These are phyloP conservation scores for Penicillium bialowiezense DNA, from an alignment of 495 filamentous ascomycete genomes.

Conservation along the genomic window DNA sequence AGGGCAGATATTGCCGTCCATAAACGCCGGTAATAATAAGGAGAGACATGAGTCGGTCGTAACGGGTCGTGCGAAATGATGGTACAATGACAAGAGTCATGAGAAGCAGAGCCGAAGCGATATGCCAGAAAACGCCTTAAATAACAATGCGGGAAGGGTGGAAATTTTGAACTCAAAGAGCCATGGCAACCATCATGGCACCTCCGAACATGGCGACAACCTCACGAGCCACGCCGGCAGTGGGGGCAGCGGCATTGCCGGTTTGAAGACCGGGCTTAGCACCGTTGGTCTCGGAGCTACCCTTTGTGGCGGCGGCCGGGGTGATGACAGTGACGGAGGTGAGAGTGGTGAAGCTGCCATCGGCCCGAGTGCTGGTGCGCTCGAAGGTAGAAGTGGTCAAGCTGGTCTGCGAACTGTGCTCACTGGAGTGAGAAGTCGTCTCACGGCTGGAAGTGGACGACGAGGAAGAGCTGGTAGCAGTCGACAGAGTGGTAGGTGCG, in stretches of 20 bases:
- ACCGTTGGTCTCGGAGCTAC: constrained; percentile 20
- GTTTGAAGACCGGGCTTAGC: constrained; percentile 44
- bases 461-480: constrained; percentile 40
- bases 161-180: constrained; percentile 22
- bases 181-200: constrained; percentile 39
- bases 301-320: constrained; percentile 21
- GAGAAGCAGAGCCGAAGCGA: constrained; percentile 13
- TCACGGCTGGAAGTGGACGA: constrained; percentile 12
- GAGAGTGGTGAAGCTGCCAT: constrained; percentile 54
- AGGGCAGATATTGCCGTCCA: background rate
- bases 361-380: constrained; percentile 65
- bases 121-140: constrained; percentile 10
- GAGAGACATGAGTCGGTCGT: constrained; percentile 20
- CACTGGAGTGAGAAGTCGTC: constrained; percentile 27
- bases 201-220: constrained; percentile 44
- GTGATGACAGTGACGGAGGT: constrained; percentile 48
- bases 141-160: background rate
- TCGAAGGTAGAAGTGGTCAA: constrained; percentile 35
- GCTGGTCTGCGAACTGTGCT: constrained; percentile 23
- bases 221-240: constrained; percentile 33
- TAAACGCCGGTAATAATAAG: constrained; percentile 14
- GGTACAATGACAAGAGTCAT: constrained; percentile 20
- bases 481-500: constrained; percentile 29
- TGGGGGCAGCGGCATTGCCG: constrained; percentile 29
- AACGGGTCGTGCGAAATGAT: constrained; percentile 20